Percentiles rank a stretch among this genome's conserved stretches.
phyloP scores from a whole-genome alignment of 352 stramenopile species.

The Globisporangium megalacanthum region DNA sequence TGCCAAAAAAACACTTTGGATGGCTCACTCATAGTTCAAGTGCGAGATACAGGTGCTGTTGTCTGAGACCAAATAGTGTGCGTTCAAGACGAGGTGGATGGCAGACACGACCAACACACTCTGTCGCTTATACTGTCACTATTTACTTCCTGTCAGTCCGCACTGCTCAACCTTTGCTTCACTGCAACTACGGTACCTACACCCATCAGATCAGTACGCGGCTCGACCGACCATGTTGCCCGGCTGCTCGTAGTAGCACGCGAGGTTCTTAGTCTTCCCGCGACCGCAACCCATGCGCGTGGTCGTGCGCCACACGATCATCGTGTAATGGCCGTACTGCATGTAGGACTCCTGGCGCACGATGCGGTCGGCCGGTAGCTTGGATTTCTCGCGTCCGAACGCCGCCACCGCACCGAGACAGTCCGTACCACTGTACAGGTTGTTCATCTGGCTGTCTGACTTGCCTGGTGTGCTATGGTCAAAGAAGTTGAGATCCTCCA shows the following conservation, averaged over 20 bases:
- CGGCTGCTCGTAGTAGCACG: slow-evolving; percentile 15
- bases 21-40: too few species aligned
- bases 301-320: slow-evolving; percentile 13
- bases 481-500: slow-evolving; percentile 14
- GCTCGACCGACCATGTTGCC: slow-evolving; percentile 8
- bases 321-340: slow-evolving; percentile 14
- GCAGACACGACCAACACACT: background rate
- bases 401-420: slow-evolving; percentile 5
- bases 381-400: slow-evolving; percentile 10
- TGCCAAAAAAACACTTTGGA: too few species aligned
- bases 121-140: background rate
- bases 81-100: background rate
- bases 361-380: slow-evolving; percentile 10
- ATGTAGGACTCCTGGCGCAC: slow-evolving; percentile 8
- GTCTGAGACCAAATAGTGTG: background rate
- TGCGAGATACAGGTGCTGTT: too few species aligned
- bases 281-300: slow-evolving; percentile 14
- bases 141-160: background rate
- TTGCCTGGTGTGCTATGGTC: slow-evolving; percentile 10
- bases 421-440: slow-evolving; percentile 15
- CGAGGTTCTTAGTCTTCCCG: slow-evolving; percentile 9
- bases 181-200: background rate
- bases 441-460: slow-evolving; percentile 14
- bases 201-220: slow-evolving; percentile 3
- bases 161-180: background rate